Percentiles rank a stretch among this genome's conserved stretches.
Evolutionary conservation across 305 asterid species (phyloP).

Genomic region (Solanum hybrid): DNA sequence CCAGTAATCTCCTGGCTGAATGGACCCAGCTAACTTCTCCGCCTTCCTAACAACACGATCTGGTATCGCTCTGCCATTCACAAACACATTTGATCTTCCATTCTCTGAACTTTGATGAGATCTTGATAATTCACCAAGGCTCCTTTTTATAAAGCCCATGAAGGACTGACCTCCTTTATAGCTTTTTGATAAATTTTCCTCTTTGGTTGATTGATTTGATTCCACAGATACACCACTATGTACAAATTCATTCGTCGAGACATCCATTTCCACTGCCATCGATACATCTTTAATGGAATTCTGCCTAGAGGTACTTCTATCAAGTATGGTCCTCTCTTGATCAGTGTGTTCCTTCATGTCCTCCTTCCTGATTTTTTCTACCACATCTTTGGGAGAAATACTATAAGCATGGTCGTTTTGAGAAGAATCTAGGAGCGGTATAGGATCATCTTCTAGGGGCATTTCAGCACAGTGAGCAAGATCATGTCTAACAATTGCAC

Average conservation of each 20-base stretch:
- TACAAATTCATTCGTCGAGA: conserved; percentile 39
- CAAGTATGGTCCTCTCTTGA: conserved; percentile 29
- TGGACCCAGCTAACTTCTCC: conserved; percentile 72
- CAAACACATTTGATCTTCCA: conserved; percentile 42
- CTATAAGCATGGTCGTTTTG: conserved; percentile 20
- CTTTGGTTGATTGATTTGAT: conserved; percentile 42
- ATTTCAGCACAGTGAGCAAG: conserved; percentile 28
- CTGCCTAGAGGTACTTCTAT: conserved; percentile 39
- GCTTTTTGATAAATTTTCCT: conserved; percentile 28
- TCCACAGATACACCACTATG: conserved; percentile 51
- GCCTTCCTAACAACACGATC: conserved; percentile 68
- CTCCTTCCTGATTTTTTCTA: conserved; percentile 27
- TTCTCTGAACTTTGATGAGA: conserved; percentile 38
- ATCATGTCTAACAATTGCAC: conserved; percentile 21
- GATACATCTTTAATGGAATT: conserved; percentile 43
- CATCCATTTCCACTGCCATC: conserved; percentile 59
- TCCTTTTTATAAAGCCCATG: conserved; percentile 57
- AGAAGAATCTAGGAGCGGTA: conserved; percentile 24
- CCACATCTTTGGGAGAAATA: conserved; percentile 30
- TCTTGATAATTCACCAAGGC: conserved; percentile 52
- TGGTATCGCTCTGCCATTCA: conserved; percentile 62
- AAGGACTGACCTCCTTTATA: conserved; percentile 67
- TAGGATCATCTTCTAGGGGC: conserved; percentile 19
- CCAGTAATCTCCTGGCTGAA: conserved; percentile 91
- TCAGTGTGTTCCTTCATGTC: conserved; percentile 37